phyloP scores from a whole-genome alignment of 2,329 filamentous ascomycete species.

The Curvularia spicifera region DNA sequence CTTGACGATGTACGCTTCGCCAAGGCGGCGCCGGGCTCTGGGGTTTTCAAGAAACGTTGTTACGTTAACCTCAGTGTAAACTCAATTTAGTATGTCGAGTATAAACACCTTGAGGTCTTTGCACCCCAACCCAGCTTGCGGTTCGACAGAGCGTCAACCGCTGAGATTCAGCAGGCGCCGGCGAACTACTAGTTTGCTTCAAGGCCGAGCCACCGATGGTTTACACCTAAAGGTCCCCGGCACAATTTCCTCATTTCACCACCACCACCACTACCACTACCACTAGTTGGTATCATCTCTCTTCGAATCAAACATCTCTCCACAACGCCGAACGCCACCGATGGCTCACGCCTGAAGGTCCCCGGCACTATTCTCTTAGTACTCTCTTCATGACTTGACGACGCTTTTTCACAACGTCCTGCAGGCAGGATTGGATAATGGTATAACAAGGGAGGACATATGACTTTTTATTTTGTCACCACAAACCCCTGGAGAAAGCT shows the following conservation, averaged over 20 bases:
- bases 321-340: conserved; percentile 14
- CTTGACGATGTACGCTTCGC: conserved; percentile 1
- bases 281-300: no score
- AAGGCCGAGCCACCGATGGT: no score
- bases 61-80: conserved; percentile 28
- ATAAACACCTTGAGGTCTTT: conserved; percentile 21
- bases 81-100: conserved; percentile 24
- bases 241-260: no score
- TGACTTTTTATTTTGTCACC: conserved; percentile 26
- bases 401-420: background rate
- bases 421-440: no score
- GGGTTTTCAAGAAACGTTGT: conserved; percentile 23
- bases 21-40: conserved; percentile 19
- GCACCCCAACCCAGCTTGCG: conserved; percentile 5
- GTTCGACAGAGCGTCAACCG: conserved; percentile 17
- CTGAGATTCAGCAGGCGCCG: conserved; percentile 12
- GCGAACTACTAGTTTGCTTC: background rate
- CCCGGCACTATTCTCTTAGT: background rate
- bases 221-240: no score
- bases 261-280: no score
- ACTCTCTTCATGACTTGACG: background rate
- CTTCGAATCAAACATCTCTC: background rate
- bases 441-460: no score
- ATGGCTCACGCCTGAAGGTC: conserved; percentile 18
- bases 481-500: conserved; percentile 56